These are phyloP conservation scores for Besnoitia besnoiti DNA, from an alignment of 169 alveolate species.

Conservation along the genomic window DNA sequence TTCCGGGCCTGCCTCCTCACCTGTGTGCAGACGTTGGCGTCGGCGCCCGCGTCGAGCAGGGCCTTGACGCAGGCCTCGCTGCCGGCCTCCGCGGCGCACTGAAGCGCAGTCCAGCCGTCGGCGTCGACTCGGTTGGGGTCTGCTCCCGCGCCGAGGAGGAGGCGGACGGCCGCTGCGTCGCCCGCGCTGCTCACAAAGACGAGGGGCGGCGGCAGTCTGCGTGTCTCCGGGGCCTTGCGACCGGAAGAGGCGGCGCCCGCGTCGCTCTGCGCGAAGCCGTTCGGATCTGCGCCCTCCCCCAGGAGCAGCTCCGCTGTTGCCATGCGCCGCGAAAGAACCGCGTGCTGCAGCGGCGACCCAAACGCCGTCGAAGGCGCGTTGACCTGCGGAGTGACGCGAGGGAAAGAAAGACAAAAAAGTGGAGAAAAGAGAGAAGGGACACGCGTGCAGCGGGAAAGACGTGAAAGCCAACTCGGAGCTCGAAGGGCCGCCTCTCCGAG, in stretches of 20 bases:
- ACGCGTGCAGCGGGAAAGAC: no score
- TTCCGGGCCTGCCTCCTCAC: background rate
- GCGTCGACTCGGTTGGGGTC: background rate
- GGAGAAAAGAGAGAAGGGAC: background rate
- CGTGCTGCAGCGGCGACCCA: conserved; percentile 18
- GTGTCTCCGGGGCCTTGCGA: no score
- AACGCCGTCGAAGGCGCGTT: background rate
- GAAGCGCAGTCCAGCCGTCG: conserved; percentile 28
- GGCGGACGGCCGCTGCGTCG: background rate
- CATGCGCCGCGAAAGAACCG: background rate
- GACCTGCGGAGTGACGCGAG: background rate
- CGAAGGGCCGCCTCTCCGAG: no score
- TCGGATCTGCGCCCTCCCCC: background rate
- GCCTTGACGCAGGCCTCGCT: background rate
- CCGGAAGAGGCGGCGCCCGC: no score
- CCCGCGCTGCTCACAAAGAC: conserved; percentile 28
- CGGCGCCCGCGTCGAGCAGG: conserved; percentile 22
- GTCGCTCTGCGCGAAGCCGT: background rate
- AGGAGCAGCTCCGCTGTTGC: background rate
- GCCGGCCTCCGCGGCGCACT: conserved; percentile 26
- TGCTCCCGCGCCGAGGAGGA: background rate
- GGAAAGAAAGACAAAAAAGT: background rate
- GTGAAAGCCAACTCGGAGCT: no score
- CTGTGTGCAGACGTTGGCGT: background rate
- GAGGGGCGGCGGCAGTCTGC: conserved; percentile 3